Conservation (phyloP, 1,284 basidiomycete species). For the Malassezia dermatis region DNA sequence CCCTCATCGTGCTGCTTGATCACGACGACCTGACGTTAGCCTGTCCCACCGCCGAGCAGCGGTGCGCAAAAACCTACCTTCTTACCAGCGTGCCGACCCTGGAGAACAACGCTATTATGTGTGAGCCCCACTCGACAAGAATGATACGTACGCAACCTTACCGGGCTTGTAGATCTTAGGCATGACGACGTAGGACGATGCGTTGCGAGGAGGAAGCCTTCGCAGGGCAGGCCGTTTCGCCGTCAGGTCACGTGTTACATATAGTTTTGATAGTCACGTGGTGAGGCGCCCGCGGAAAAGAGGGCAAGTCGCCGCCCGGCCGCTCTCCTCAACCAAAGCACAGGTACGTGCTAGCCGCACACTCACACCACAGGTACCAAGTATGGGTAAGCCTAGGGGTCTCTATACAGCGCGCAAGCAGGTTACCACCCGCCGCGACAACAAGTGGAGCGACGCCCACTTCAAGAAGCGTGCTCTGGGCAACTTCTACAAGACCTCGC, state of each 20-base stretch:
- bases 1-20: slow-evolving; percentile 49
- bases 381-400: slow-evolving; percentile 71
- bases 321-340: slow-evolving; percentile 3
- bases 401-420: slow-evolving; percentile 99
- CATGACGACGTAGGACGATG: slow-evolving; percentile 22
- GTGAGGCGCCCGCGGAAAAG: slow-evolving; percentile 3
- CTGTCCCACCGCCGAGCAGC: not conserved
- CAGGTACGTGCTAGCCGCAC: not conserved
- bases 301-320: not conserved
- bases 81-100: slow-evolving; percentile 47
- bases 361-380: slow-evolving; percentile 18
- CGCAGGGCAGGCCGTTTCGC: not conserved
- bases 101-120: slow-evolving; percentile 33
- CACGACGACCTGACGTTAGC: slow-evolving; percentile 39
- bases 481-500: slow-evolving; percentile 99
- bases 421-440: slow-evolving; percentile 81
- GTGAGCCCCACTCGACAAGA: not conserved
- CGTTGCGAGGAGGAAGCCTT: slow-evolving; percentile 3
- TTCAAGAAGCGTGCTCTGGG: slow-evolving; percentile 99
- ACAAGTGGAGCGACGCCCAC: slow-evolving; percentile 98
- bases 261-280: slow-evolving; percentile 22
- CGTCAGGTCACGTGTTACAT: slow-evolving; percentile 16
- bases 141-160: slow-evolving; percentile 58
- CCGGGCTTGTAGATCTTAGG: slow-evolving; percentile 58
- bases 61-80: slow-evolving; percentile 34